Evolutionary conservation across 148 eudicot genomes (phyloP), one percentile per base, ranked within the genome.

Genomic region (Spergularia marina): DNA sequence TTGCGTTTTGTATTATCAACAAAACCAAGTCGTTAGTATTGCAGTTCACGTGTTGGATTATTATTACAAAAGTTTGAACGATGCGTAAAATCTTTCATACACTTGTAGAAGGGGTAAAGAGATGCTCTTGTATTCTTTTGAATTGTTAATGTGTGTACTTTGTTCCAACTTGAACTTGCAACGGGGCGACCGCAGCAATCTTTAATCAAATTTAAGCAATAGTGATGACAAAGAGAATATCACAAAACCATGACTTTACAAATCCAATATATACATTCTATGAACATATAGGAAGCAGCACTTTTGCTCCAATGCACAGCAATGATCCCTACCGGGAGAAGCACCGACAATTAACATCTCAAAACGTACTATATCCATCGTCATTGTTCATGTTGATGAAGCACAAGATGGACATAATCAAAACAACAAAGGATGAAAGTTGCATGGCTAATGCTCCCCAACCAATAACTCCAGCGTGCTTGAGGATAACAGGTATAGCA

Each of bases 401-500:
- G 81, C 86, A 91, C 74, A 91, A 5, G 58, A 91, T 83, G 76
- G 98, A 84, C 73, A 82, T 34, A 66, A 86, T 79, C 60, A 93
- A 85, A 11, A 89, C 78, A 68, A 91, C 77, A 68, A 84, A 87
- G 62, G 98, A 93, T 6, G 93, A 90, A 44, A 93, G 86, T 79
- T 86, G 92, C 96, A 93, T 81, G 51, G 70, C 81, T 67, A 91
- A 15, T 52, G 98, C 98, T 73, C 96, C 98, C 96, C 96, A 91
- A 52, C 92, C 83, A 72, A 93, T 93, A 12, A 93, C 81, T 21
- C 88, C 96, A 16, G 96, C 98, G 59, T 93, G 98, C 76, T 89
- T 91, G 61, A 93, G 80, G 73, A 93, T 87, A 62, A 82, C 75
- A 47, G 98, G 98, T 76, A 93, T 93, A 1, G 98, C 98, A 9